phyloP scores from a whole-genome alignment of 345 rosid species.

The Linum tenue region DNA sequence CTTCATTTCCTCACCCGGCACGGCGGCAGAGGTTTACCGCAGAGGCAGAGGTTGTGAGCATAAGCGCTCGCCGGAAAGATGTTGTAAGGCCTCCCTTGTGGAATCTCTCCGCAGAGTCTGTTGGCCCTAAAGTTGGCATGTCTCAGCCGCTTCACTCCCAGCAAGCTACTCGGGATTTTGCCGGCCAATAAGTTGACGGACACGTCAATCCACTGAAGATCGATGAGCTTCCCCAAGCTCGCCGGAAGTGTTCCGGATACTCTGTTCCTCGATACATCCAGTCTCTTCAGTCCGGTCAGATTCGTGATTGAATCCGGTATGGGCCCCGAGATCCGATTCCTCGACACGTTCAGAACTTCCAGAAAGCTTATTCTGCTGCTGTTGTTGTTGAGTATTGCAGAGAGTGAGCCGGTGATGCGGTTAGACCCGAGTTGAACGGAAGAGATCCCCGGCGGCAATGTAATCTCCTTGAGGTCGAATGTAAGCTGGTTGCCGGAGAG shows the following conservation, averaged over 20 bases:
- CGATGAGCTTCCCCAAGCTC: conserved; percentile 39
- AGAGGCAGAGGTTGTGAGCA: conserved; percentile 82
- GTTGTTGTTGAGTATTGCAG: conserved; percentile 49
- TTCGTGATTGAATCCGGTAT: conserved; percentile 72
- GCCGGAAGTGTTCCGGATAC: conserved; percentile 62
- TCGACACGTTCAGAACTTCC: conserved; percentile 57
- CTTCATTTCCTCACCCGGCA: conserved; percentile 39
- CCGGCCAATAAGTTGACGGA: conserved; percentile 65
- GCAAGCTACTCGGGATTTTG: conserved; percentile 56
- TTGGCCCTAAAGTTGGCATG: conserved; percentile 87
- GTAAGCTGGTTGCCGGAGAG: conserved; percentile 67
- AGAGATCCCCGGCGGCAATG: conserved; percentile 49
- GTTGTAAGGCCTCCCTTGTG: conserved; percentile 80
- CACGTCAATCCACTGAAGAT: conserved; percentile 73
- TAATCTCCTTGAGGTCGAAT: conserved; percentile 48
- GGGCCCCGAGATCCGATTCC: conserved; percentile 63
- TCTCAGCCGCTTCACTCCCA: conserved; percentile 36
- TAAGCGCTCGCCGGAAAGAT: conserved; percentile 72
- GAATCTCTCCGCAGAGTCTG: conserved; percentile 81
- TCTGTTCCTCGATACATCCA: conserved; percentile 69
- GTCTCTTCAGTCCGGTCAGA: conserved; percentile 47
- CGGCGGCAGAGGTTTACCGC: conserved; percentile 82
- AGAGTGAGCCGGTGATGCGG: conserved; percentile 55
- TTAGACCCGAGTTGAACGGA: conserved; percentile 63
- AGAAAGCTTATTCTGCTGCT: conserved; percentile 34